Percentiles rank a stretch among this genome's conserved stretches.
Conservation (phyloP, 768 basidiomycete genomes). For the Collybia sordida region DNA sequence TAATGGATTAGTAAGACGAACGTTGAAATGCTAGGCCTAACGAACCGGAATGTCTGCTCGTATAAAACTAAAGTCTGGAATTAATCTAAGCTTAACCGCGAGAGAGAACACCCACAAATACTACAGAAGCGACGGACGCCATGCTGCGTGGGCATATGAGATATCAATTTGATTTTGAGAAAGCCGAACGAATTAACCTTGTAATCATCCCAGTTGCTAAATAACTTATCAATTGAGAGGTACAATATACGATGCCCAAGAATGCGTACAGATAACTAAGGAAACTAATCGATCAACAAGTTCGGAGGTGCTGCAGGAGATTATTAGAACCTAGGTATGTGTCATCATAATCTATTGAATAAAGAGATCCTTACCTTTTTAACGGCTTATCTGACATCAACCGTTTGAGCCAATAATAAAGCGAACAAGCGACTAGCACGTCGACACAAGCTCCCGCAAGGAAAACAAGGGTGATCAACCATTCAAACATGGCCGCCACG, state of each 20-base stretch:
- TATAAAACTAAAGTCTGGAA: no score
- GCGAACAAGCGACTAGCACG: slow-evolving; percentile 19
- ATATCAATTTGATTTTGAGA: not conserved
- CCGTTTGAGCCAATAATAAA: slow-evolving; percentile 18
- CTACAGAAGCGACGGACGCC: slow-evolving; percentile 18
- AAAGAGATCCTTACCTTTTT: slow-evolving; percentile 1
- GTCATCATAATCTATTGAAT: no score
- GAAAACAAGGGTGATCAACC: slow-evolving; percentile 21
- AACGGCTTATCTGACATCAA: no score
- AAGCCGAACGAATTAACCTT: slow-evolving; percentile 8
- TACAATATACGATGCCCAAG: not conserved
- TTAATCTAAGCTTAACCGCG: no score
- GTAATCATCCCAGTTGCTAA: slow-evolving; percentile 23
- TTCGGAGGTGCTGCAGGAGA: slow-evolving; percentile 11
- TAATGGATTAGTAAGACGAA: not conserved
- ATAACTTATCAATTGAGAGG: not conserved
- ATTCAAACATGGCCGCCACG: slow-evolving; percentile 15
- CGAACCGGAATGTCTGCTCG: no score
- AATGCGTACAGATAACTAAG: slow-evolving; percentile 23
- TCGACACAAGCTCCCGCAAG: slow-evolving; percentile 19
- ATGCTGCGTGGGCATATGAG: slow-evolving; percentile 9
- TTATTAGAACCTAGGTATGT: no score
- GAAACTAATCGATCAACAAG: slow-evolving; percentile 18
- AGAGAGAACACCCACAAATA: no score
- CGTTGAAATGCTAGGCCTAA: no score